Percentiles rank a stretch among this genome's conserved stretches.
Evolutionary conservation across 2,329 filamentous ascomycete species (phyloP).

Genomic region (Magnaporthiopsis rhizophila): DNA sequence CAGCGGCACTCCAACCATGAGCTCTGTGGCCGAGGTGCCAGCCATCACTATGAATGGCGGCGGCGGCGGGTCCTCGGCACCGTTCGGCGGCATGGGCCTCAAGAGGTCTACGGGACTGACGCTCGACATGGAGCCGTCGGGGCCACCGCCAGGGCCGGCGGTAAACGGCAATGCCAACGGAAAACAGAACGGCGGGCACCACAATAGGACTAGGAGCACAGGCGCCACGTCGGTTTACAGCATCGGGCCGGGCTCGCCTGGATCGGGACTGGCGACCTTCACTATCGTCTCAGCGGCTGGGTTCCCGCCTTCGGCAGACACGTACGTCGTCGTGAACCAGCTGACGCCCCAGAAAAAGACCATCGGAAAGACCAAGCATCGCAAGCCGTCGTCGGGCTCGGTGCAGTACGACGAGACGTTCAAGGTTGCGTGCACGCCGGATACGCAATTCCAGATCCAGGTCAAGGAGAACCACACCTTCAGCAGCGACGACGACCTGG

Average conservation of each 20-base stretch:
- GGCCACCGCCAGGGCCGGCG: slow-evolving; percentile 25
- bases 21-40: slow-evolving; percentile 30
- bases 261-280: slow-evolving; percentile 70
- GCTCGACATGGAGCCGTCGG: slow-evolving; percentile 20
- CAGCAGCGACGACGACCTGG: slow-evolving; percentile 73
- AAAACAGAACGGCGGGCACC: slow-evolving; percentile 19
- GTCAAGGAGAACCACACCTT: slow-evolving; percentile 83
- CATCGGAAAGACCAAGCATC: slow-evolving; percentile 86
- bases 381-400: slow-evolving; percentile 61
- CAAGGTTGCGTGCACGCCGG: slow-evolving; percentile 68
- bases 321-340: slow-evolving; percentile 69
- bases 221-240: slow-evolving; percentile 61
- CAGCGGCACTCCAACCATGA: slow-evolving; percentile 19
- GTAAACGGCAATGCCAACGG: slow-evolving; percentile 18
- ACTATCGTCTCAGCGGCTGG: slow-evolving; percentile 71
- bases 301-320: slow-evolving; percentile 66
- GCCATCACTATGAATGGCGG: slow-evolving; percentile 35
- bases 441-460: slow-evolving; percentile 77
- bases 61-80: slow-evolving; percentile 26
- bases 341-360: slow-evolving; percentile 64
- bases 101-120: slow-evolving; percentile 33
- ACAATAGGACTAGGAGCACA: slow-evolving; percentile 48
- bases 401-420: slow-evolving; percentile 72
- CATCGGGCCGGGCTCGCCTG: slow-evolving; percentile 45
- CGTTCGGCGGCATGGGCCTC: slow-evolving; percentile 22